Conservation (phyloP, 139 green algal species). For the Closterium sp. region DNA sequence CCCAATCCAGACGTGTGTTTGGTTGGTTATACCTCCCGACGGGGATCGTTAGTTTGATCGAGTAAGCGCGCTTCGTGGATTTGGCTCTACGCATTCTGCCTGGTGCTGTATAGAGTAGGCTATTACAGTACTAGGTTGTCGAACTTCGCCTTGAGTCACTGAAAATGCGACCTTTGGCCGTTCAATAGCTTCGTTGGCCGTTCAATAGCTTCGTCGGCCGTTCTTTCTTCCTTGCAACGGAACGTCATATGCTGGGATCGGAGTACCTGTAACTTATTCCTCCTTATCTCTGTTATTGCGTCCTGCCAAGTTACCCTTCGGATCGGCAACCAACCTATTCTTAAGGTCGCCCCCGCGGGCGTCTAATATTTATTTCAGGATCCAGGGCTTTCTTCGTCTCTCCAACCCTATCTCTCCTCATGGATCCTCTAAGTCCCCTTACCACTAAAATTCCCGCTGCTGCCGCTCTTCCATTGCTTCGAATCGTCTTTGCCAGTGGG, state of each 20-base stretch:
- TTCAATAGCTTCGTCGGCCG: neutral
- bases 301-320: too few relatives aligned
- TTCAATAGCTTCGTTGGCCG: too few relatives aligned
- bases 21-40: neutral
- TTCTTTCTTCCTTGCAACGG: neutral
- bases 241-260: too few relatives aligned
- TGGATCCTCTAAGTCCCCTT: neutral
- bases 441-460: neutral
- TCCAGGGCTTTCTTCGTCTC: neutral
- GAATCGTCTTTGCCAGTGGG: neutral
- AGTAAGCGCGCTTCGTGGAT: neutral
- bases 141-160: neutral
- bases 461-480: neutral
- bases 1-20: neutral
- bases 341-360: too few relatives aligned
- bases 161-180: neutral
- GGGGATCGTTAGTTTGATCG: neutral
- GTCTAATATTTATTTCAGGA: neutral
- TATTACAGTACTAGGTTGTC: neutral
- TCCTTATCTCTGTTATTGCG: neutral
- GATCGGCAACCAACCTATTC: too few relatives aligned
- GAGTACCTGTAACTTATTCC: neutral
- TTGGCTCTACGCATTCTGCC: neutral
- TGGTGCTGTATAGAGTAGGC: neutral
- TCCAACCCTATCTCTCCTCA: neutral